A percentile compares a stretch with the other conserved stretches of the same genome.
Evolutionary conservation across 1,284 basidiomycete species (phyloP).

Genomic region (Quambalaria eucalypti): DNA sequence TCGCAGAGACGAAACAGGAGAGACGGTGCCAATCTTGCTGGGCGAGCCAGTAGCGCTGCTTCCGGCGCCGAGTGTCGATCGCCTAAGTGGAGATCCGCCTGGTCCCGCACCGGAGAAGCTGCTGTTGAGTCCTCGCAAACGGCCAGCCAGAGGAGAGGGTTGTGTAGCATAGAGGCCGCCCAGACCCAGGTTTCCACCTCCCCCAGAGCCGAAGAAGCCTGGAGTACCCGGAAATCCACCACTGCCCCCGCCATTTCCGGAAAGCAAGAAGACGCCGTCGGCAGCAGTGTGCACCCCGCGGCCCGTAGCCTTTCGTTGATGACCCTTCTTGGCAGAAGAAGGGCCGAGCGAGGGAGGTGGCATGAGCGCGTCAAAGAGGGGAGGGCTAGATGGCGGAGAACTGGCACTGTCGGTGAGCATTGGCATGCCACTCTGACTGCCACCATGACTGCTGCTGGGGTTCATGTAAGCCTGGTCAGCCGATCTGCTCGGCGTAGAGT

Average conservation of each 20-base stretch:
- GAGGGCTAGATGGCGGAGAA: constrained; percentile 34
- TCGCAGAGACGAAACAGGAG: constrained; percentile 1
- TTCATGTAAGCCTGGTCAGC: too few relatives aligned
- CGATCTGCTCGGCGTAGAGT: too few relatives aligned
- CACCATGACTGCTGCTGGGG: too few relatives aligned
- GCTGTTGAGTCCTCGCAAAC: neutral
- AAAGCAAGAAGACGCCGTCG: too few relatives aligned
- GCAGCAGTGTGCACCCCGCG: too few relatives aligned
- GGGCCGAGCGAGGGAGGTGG: constrained; percentile 18
- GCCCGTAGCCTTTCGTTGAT: too few relatives aligned
- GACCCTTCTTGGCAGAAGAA: neutral
- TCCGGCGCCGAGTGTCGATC: neutral
- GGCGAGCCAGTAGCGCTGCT: neutral
- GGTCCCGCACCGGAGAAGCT: constrained; percentile 3
- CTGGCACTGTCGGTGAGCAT: constrained; percentile 32
- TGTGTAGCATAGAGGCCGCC: too few relatives aligned
- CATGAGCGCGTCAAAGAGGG: constrained; percentile 13
- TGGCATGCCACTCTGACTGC: constrained; percentile 23
- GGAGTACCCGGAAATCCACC: neutral
- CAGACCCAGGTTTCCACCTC: too few relatives aligned
- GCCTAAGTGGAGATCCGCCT: constrained; percentile 5
- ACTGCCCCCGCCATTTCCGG: too few relatives aligned
- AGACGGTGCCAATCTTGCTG: neutral
- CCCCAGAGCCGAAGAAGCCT: too few relatives aligned
- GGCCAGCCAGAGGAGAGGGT: constrained; percentile 2